A percentile compares a stretch with the other conserved stretches of the same genome.
Conservation (phyloP, 768 basidiomycete species). For the Phanerochaete sordida region DNA sequence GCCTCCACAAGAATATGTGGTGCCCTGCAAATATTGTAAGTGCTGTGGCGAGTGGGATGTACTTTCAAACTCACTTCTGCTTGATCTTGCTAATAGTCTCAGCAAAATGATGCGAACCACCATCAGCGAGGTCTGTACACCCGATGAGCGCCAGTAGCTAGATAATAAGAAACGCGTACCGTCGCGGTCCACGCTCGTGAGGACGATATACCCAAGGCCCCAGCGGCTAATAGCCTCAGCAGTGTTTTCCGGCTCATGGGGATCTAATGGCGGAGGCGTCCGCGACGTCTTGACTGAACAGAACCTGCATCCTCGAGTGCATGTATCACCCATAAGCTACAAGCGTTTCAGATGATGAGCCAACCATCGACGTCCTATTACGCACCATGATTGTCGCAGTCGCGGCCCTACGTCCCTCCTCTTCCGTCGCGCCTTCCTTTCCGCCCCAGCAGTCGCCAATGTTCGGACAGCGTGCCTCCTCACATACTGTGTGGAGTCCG, state of each 20-base stretch:
- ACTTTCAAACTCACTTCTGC: constrained; percentile 68
- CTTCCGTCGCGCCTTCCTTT: constrained; percentile 57
- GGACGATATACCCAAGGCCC: constrained; percentile 96
- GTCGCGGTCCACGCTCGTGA: constrained; percentile 96
- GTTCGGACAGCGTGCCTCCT: constrained; percentile 98
- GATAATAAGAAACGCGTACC: constrained; percentile 46
- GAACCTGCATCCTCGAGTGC: constrained; percentile 96
- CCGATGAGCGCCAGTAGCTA: background rate
- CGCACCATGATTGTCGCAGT: constrained; percentile 98
- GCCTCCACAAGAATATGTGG: constrained; percentile 96
- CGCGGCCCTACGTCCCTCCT: constrained; percentile 75
- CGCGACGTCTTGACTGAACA: constrained; percentile 95
- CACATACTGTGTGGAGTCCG: constrained; percentile 92
- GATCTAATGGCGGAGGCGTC: constrained; percentile 85
- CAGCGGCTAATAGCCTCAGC: constrained; percentile 97
- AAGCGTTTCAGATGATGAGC: constrained; percentile 1
- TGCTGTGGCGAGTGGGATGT: background rate
- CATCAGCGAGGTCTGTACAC: constrained; percentile 78
- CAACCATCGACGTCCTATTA: background rate
- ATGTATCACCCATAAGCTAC: constrained; percentile 98
- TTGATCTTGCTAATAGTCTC: constrained; percentile 95
- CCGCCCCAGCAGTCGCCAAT: constrained; percentile 99
- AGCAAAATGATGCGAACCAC: constrained; percentile 92
- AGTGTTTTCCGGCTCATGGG: constrained; percentile 96
- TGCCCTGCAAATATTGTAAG: constrained; percentile 49